Conservation (phyloP, 2,329 filamentous ascomycete genomes). For the Fusarium sp. region DNA sequence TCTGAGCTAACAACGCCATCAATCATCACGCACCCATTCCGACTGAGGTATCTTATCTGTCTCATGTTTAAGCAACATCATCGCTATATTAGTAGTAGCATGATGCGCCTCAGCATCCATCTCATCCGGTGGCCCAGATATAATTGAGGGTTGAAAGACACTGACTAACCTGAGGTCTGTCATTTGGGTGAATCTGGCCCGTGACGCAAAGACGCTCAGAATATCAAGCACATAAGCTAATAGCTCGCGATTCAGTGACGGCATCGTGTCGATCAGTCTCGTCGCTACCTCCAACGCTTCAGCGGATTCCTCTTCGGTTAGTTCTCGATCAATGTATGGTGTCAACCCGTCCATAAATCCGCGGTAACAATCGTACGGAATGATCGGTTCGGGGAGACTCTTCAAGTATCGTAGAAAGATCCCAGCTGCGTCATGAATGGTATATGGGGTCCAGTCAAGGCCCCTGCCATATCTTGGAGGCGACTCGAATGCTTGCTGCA, state of each 20-base stretch:
- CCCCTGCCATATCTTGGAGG: background rate
- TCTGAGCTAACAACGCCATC: too few species aligned
- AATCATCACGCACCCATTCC: too few species aligned
- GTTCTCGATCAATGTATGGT: background rate
- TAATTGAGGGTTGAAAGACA: too few species aligned
- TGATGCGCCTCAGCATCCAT: too few species aligned
- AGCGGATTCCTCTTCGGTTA: background rate
- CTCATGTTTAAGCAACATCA: too few species aligned
- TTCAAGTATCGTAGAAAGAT: slow-evolving; percentile 12
- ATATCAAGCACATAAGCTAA: too few species aligned
- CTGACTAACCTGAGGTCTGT: too few species aligned
- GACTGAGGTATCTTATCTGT: too few species aligned
- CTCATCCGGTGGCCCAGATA: too few species aligned
- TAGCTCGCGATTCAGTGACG: background rate
- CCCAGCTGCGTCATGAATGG: background rate
- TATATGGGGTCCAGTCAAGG: background rate
- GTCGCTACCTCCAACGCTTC: background rate
- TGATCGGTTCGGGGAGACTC: background rate
- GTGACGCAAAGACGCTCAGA: too few species aligned
- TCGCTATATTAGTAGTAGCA: too few species aligned
- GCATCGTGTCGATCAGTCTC: background rate
- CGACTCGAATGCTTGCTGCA: background rate
- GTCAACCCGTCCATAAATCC: background rate
- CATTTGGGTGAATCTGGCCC: too few species aligned
- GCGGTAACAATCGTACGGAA: background rate